These are phyloP conservation scores for Boletus insuetus DNA, from an alignment of 768 basidiomycete genomes.

Conservation along the genomic window DNA sequence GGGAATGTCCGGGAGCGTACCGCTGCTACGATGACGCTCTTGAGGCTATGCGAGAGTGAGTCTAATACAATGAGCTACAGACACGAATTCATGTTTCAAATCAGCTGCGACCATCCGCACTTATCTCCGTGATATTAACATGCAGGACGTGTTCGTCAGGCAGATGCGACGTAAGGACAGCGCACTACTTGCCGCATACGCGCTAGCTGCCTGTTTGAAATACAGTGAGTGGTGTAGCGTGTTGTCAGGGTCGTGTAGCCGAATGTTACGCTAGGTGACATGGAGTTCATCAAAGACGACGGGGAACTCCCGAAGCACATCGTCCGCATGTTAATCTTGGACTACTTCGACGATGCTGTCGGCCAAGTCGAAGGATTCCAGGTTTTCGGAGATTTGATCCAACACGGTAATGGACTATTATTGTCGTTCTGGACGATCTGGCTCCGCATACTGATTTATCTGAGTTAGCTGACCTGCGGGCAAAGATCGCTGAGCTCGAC, in stretches of 20 bases:
- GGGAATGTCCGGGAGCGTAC: neutral
- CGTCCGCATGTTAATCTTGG: conserved; percentile 17
- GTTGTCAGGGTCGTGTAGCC: neutral
- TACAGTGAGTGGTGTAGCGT: conserved; percentile 3
- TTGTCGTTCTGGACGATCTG: neutral
- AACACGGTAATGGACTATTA: conserved; percentile 10
- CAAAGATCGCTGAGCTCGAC: conserved; percentile 2
- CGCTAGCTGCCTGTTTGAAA: conserved; percentile 13
- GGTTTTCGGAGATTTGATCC: conserved; percentile 19
- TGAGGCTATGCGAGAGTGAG: neutral
- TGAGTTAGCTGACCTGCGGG: conserved; percentile 8
- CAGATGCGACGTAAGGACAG: conserved; percentile 10
- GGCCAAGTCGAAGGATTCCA: conserved; percentile 23
- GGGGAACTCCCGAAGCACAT: conserved; percentile 10
- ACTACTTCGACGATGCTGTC: conserved; percentile 24
- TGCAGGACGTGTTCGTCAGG: conserved; percentile 6
- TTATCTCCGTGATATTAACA: conserved; percentile 1
- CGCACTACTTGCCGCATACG: conserved; percentile 22
- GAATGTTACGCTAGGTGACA: conserved; percentile 9
- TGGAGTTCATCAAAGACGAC: conserved; percentile 8
- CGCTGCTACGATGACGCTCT: neutral
- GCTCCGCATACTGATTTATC: neutral
- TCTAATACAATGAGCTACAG: neutral
- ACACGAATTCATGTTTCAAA: neutral
- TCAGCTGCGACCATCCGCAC: conserved; percentile 5